phyloP scores from a whole-genome alignment of 257 asterid species.

The Nicotiana sylvestris region DNA sequence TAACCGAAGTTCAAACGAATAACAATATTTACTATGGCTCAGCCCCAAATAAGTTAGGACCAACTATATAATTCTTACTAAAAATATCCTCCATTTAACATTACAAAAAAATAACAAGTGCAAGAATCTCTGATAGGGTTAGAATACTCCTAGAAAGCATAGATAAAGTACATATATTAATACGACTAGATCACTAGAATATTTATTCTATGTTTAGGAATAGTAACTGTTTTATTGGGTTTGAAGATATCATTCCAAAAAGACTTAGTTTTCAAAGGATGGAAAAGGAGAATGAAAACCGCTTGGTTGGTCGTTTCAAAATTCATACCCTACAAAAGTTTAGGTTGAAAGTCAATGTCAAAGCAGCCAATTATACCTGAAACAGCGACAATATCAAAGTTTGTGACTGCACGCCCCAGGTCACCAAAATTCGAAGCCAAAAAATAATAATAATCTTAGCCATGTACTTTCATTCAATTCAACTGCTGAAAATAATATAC shows the following conservation, averaged over 20 bases:
- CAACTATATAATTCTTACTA: too few relatives aligned
- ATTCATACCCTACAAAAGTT: background rate
- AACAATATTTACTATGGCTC: too few relatives aligned
- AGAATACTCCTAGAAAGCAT: too few relatives aligned
- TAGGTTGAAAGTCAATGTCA: constrained; percentile 7
- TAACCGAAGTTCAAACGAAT: too few relatives aligned
- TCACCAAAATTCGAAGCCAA: background rate
- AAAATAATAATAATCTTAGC: background rate
- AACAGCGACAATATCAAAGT: background rate
- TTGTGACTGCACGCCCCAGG: background rate
- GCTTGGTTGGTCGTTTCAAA: constrained; percentile 5
- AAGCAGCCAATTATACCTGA: background rate
- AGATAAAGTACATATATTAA: too few relatives aligned
- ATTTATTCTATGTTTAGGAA: too few relatives aligned
- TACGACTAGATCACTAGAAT: too few relatives aligned
- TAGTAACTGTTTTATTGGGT: background rate
- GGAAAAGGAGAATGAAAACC: background rate
- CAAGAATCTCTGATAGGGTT: too few relatives aligned
- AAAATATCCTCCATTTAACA: too few relatives aligned
- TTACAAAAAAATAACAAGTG: too few relatives aligned
- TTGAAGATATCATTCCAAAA: background rate
- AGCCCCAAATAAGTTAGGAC: too few relatives aligned
- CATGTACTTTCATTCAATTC: background rate
- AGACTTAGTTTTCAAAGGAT: background rate
- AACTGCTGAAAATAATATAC: background rate